Evolutionary conservation across 1,284 basidiomycete species (phyloP).

Genomic region (Rhodotorula mucilaginosa): DNA sequence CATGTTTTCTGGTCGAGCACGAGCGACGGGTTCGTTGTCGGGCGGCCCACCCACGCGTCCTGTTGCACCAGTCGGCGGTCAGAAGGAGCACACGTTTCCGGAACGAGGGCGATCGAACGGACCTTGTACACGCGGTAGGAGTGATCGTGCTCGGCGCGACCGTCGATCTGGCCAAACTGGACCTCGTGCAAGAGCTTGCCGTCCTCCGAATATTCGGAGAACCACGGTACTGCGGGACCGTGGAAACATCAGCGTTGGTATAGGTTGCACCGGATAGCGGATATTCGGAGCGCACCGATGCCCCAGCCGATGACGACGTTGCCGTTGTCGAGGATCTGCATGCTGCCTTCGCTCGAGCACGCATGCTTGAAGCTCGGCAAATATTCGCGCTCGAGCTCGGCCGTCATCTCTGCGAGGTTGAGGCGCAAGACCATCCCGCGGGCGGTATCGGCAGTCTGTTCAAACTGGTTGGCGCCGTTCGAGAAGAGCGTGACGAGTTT

Average conservation of each 20-base stretch:
- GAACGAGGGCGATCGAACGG: background rate
- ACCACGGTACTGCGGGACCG: background rate
- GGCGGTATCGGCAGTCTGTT: conserved; percentile 18
- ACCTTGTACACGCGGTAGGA: conserved; percentile 43
- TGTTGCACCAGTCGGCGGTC: background rate
- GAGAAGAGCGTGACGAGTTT: conserved; percentile 43
- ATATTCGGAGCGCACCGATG: background rate
- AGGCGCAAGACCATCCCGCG: conserved; percentile 45
- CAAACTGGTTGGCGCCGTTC: conserved; percentile 38
- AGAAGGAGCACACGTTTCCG: no score
- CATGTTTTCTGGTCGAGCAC: conserved; percentile 8
- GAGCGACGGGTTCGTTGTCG: conserved; percentile 40
- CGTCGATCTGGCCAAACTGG: conserved; percentile 44
- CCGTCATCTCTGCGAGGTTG: conserved; percentile 39
- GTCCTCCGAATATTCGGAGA: conserved; percentile 38
- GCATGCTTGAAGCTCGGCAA: conserved; percentile 41
- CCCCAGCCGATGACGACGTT: conserved; percentile 18
- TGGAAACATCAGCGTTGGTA: background rate
- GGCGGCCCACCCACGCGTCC: conserved; percentile 42
- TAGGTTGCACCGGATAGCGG: no score
- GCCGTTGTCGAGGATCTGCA: conserved; percentile 35
- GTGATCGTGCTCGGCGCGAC: conserved; percentile 24
- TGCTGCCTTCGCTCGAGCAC: conserved; percentile 43
- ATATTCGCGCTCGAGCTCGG: conserved; percentile 35
- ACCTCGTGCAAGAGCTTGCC: conserved; percentile 44